These are phyloP conservation scores for Hordeum marinum DNA, from an alignment of 176 grass and related monocot species.

Conservation along the genomic window DNA sequence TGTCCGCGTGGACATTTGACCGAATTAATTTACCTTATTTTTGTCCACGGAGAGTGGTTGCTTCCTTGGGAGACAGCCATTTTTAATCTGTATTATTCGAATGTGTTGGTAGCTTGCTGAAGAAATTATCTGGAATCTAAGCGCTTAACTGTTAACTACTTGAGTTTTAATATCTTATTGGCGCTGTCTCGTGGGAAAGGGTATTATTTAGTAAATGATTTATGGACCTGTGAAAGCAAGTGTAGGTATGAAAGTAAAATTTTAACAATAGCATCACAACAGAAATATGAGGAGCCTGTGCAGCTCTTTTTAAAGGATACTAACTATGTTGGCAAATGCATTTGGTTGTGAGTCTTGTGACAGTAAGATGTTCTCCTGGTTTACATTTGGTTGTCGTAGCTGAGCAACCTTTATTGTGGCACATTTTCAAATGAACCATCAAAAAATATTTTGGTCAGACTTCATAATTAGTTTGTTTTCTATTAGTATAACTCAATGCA, in stretches of 20 bases:
- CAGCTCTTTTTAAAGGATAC: background rate
- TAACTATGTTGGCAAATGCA: background rate
- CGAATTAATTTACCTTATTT: background rate
- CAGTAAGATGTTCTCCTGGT: background rate
- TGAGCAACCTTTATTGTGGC: background rate
- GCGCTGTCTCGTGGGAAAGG: background rate
- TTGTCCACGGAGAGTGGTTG: background rate
- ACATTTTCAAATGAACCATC: background rate
- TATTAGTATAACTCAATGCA: background rate
- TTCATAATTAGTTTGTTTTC: background rate
- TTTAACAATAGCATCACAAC: background rate
- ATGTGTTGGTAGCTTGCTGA: background rate
- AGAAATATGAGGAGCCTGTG: background rate
- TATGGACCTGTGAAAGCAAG: background rate
- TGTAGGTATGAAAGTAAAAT: background rate
- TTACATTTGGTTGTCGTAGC: background rate
- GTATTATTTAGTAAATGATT: background rate
- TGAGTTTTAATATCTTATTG: background rate
- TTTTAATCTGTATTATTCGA: background rate
- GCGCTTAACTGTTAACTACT: background rate
- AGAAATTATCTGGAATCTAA: background rate
- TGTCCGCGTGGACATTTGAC: background rate
- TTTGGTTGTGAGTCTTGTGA: background rate
- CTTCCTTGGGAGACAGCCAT: background rate
- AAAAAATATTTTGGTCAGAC: background rate